phyloP scores from a whole-genome alignment of 2,329 filamentous ascomycete genomes.

The Fonsecaea multimorphosa region DNA sequence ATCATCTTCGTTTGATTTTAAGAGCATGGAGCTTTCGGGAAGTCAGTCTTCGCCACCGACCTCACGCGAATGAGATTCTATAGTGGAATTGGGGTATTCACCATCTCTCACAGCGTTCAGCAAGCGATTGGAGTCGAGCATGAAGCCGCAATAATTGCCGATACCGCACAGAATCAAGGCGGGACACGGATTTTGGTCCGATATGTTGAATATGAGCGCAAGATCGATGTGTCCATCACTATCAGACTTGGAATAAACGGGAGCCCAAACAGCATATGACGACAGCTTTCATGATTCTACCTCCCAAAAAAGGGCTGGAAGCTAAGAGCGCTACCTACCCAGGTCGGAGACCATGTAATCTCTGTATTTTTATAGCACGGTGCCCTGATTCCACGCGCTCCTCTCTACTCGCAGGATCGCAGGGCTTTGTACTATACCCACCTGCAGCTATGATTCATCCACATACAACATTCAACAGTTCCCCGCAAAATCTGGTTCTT shows the following conservation, averaged over 20 bases:
- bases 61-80: not conserved
- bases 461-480: too few relatives aligned
- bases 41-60: not conserved
- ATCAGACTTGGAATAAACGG: not conserved
- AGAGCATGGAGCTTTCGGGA: not conserved
- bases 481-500: too few relatives aligned
- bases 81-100: not conserved
- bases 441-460: not conserved
- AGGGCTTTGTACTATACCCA: not conserved
- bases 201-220: not conserved
- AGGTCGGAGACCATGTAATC: not conserved
- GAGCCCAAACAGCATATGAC: not conserved
- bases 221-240: not conserved
- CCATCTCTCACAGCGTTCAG: not conserved
- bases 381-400: not conserved
- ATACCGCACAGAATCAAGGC: not conserved
- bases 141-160: not conserved
- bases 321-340: too few relatives aligned
- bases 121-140: not conserved
- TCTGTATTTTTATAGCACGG: not conserved
- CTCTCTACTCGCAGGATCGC: not conserved
- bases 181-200: not conserved
- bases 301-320: not conserved
- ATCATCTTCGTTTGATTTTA: not conserved
- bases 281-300: not conserved